These are phyloP conservation scores for Cryptococcus sp. DNA, from an alignment of 1,284 basidiomycete species.

Conservation along the genomic window DNA sequence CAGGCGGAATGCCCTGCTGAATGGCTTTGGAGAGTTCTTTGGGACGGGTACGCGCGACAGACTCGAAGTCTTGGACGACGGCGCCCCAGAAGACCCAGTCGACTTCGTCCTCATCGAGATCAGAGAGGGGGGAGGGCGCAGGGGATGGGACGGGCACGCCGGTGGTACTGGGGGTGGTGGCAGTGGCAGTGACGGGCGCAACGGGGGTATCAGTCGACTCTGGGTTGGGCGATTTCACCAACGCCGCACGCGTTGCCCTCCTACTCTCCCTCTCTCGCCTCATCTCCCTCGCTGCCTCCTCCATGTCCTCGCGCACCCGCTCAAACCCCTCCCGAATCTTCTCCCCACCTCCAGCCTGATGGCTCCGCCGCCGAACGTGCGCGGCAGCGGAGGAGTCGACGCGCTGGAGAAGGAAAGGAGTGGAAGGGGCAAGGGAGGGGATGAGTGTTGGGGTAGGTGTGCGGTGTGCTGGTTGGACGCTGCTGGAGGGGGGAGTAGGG, in stretches of 20 bases:
- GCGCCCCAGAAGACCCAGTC: constrained; percentile 90
- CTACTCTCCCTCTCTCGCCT: constrained; percentile 60
- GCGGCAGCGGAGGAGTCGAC: constrained; percentile 32
- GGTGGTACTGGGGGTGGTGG: too few species aligned
- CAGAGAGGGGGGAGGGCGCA: not conserved
- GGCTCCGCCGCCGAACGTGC: constrained; percentile 37
- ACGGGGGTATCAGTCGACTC: constrained; percentile 39
- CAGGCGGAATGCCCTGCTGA: constrained; percentile 80
- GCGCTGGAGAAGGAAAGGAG: constrained; percentile 25
- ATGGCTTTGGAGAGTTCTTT: constrained; percentile 84
- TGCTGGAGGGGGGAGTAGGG: not conserved
- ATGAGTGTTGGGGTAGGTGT: constrained; percentile 1
- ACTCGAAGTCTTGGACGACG: constrained; percentile 88
- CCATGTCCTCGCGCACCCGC: constrained; percentile 46
- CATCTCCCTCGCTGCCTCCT: constrained; percentile 46
- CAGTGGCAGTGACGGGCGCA: not conserved
- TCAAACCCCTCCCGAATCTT: constrained; percentile 45
- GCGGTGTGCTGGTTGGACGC: not conserved
- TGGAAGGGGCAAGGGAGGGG: not conserved
- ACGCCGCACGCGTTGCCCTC: constrained; percentile 58
- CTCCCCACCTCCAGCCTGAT: constrained; percentile 35
- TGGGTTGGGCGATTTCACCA: constrained; percentile 26
- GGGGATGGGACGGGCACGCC: too few species aligned
- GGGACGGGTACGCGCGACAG: constrained; percentile 71
- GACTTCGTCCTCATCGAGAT: constrained; percentile 13